Evolutionary conservation across 2,329 filamentous ascomycete genomes (phyloP), one percentile per base, ranked within the genome.

Genomic region (Hortaea sp.): DNA sequence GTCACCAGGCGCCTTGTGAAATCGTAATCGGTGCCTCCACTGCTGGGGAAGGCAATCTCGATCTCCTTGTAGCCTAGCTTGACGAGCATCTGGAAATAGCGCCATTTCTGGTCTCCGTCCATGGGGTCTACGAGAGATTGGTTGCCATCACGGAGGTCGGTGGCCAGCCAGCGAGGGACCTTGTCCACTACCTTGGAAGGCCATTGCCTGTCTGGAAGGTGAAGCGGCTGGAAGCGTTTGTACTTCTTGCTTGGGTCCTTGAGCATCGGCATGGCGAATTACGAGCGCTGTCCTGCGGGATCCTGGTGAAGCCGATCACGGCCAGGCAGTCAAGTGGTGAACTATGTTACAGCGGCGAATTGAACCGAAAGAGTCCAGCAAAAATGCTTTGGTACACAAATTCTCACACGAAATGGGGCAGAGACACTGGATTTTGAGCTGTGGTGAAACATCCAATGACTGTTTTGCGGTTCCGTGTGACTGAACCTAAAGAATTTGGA

Each of bases 51-150:
- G 4, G 89, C 92, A 13, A 95, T 84, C 65, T 97, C 90, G 55
- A 97, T 95, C 70, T 97, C 90, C 71, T 95, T 97, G 76, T 94
- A 97, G 57, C 92, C 90, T 42, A 95, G 76, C 51, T 90, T 81
- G 60, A 84, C 80, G 45, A 97, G 79, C 88, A 94, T 94, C 69
- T 89, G 82, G 75, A 97, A 97, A 75, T 89, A 97, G 51, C 76
- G 75, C 80, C 85, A 92, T 71, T 97, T 97, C 74, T 95, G 88
- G 42, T 95, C 87, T 56, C 88, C 88, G 62, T 88, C 92, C 89
- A 97, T 95, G 53, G 90, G 89, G 65, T 95, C 87, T 31, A 87
- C 81, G 66, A 95, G 74, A 66, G 84, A 89, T 73, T 97, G 90
- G 74, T 95, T 95, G 47, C 89, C 90, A 73, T 97, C 90, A 61